Evolutionary conservation across 164 flowering plant genomes (phyloP).

Genomic region (Vitis riparia): DNA sequence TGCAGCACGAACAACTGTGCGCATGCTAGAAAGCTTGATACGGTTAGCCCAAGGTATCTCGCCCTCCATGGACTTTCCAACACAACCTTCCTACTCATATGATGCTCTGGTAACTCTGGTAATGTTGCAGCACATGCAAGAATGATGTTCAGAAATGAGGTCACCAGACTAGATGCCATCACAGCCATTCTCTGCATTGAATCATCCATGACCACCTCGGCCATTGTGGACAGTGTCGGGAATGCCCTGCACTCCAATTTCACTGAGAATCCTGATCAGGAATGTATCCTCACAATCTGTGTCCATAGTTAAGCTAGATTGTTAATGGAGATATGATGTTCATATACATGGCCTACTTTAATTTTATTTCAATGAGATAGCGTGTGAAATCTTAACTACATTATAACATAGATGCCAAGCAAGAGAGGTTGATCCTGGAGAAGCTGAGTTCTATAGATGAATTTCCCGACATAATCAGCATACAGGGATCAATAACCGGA

Average conservation of each 20-base stretch:
- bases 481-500: constrained; percentile 11
- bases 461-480: constrained; percentile 25
- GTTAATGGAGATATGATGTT: no score
- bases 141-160: constrained; percentile 93
- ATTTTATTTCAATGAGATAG: no score
- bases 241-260: constrained; percentile 95
- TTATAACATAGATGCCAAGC: no score
- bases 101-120: constrained; percentile 1
- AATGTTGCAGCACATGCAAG: constrained; percentile 88
- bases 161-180: constrained; percentile 76
- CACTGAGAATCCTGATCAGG: no score
- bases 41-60: constrained; percentile 87
- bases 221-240: constrained; percentile 86
- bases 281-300: no score
- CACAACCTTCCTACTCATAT: not conserved
- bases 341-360: no score
- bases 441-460: constrained; percentile 56
- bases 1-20: constrained; percentile 94
- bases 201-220: constrained; percentile 96
- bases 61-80: not conserved
- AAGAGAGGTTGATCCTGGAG: constrained; percentile 75
- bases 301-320: no score
- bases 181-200: constrained; percentile 94
- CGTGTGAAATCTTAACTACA: no score
- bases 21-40: constrained; percentile 97